These are phyloP conservation scores for Entomophthora muscae DNA, from an alignment of 371 early-diverging fungal genomes.

Conservation along the genomic window DNA sequence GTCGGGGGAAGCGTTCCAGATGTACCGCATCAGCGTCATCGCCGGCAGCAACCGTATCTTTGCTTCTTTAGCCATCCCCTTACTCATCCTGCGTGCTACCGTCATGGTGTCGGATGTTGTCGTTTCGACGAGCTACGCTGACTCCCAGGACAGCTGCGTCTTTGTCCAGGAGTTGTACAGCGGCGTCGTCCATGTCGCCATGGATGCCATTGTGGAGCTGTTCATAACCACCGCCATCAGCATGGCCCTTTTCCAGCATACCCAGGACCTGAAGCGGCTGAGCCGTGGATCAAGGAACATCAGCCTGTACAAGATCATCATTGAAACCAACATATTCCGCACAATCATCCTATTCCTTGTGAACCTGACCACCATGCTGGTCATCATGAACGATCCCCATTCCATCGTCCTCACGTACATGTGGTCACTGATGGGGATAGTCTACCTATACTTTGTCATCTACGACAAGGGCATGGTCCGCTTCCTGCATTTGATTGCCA, in stretches of 20 bases:
- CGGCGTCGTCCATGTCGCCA: slow-evolving; percentile 2
- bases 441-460: slow-evolving; percentile 8
- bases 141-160: neutral
- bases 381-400: neutral
- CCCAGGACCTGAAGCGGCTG: neutral
- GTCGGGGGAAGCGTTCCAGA: slow-evolving; percentile 5
- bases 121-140: neutral
- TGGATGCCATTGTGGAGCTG: slow-evolving; percentile 9
- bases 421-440: slow-evolving; percentile 8
- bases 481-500: slow-evolving; percentile 4
- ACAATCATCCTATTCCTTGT: slow-evolving; percentile 1
- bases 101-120: slow-evolving; percentile 1
- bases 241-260: slow-evolving; percentile 1
- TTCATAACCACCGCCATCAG: slow-evolving; percentile 9
- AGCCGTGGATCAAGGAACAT: neutral
- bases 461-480: slow-evolving; percentile 9
- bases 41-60: neutral
- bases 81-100: neutral
- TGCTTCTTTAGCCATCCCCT: neutral
- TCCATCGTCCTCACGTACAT: neutral
- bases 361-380: slow-evolving; percentile 1
- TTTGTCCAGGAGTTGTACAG: slow-evolving; percentile 4
- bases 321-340: slow-evolving; percentile 8
- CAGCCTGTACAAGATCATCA: slow-evolving; percentile 1
- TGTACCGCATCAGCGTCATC: slow-evolving; percentile 4